Conservation (phyloP, 164 flowering plant genomes). For the Aristolochia contorta region DNA sequence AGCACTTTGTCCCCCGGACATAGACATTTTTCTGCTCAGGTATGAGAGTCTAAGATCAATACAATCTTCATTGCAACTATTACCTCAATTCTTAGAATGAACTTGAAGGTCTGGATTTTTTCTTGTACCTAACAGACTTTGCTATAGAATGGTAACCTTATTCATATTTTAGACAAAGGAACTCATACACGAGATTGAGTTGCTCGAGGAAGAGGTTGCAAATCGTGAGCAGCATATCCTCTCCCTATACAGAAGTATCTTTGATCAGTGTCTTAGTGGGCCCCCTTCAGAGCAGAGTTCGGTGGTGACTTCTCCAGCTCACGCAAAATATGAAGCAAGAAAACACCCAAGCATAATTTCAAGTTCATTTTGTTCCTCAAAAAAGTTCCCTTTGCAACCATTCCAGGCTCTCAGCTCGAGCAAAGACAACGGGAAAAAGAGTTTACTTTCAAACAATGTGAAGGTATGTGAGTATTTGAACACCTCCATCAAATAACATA, state of each 20-base stretch:
- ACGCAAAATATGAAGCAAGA: slow-evolving; percentile 35
- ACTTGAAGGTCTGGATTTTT: no score
- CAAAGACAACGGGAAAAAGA: slow-evolving; percentile 31
- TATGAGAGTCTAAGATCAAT: slow-evolving; percentile 8
- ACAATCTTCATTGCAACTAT: not conserved
- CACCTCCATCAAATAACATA: no score
- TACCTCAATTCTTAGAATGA: not conserved
- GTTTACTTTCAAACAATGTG: no score
- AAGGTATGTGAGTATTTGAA: no score
- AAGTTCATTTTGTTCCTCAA: slow-evolving; percentile 81
- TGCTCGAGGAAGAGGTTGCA: slow-evolving; percentile 84
- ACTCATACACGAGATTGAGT: slow-evolving; percentile 69
- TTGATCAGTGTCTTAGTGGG: slow-evolving; percentile 51
- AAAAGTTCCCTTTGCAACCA: slow-evolving; percentile 51
- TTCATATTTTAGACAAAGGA: slow-evolving; percentile 50
- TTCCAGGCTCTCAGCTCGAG: slow-evolving; percentile 34
- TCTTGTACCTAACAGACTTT: no score
- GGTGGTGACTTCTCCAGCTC: slow-evolving; percentile 56
- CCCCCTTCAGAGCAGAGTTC: slow-evolving; percentile 62
- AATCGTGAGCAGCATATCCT: slow-evolving; percentile 82
- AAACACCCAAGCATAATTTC: slow-evolving; percentile 77
- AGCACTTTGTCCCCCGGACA: slow-evolving; percentile 91
- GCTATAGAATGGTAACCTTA: not conserved
- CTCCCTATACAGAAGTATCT: slow-evolving; percentile 67
- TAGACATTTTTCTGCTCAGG: slow-evolving; percentile 74